Base-by-base conservation (phyloP, 192 early-diverging fungal genomes). In the Linderina pennispora region DNA sequence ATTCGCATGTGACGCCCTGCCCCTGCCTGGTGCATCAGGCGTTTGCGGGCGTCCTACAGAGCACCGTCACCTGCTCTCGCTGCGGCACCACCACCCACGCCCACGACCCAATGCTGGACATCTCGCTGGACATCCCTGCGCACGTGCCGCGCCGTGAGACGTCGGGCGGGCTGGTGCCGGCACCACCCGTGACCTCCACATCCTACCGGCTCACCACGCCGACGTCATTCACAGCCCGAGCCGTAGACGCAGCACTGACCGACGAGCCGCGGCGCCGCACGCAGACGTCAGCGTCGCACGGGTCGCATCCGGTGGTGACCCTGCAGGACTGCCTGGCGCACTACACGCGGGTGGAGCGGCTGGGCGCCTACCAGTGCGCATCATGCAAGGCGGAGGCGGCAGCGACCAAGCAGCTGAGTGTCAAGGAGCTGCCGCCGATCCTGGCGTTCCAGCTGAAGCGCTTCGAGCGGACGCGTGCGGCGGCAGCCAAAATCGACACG, bases 391-490 rank as follows among this genome's bases (percentile, higher is more conserved):
- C 68, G 14, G 66, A 62, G 16, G 61, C 80, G 50, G 81, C 81
- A 26, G 90, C 90, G 1, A 83, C 81, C 20, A 98, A 98, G 74
- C 91, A 91, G 52, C 71, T 98, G 13, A 88, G 89, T 1, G 52
- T 97, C 14, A 90, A 91, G 40, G 64, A 76, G 40, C 64, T 94
- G 25, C 92, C 94, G 6, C 88, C 91, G 1, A 88, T 96, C 3
- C 70, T 97, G 40, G 80, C 87, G 24, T 86, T 97, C 37, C 94
- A 97, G 57, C 69, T 97, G 9, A 97, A 97, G 82, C 81, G 95
- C 4, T 98, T 97, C 48, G 91, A 90, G 53, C 89, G 92, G 61
- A 67, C 70, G 20, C 63, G 69, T 18, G 64, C 70, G 15, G 67
- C 67, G 7, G 41, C 48, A 6, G 73, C 82, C 40, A 98, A 98